phyloP scores from a whole-genome alignment of 352 stramenopile species.

The Phytophthora niederhauseri region DNA sequence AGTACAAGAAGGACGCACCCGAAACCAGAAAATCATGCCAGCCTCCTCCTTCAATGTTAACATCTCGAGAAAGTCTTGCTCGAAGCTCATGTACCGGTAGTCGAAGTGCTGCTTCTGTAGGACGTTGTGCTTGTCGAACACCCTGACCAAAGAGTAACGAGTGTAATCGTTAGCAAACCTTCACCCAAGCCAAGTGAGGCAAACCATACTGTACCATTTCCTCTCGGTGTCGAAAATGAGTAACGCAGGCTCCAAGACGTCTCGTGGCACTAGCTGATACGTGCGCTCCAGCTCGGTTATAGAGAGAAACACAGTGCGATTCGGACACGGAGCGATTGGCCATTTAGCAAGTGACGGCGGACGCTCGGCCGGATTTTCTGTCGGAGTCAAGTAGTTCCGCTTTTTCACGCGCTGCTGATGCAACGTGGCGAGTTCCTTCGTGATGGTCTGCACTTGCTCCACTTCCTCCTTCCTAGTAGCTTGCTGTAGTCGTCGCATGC shows the following conservation, averaged over 20 bases:
- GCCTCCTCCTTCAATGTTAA: slow-evolving; percentile 77
- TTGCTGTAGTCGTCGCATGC: slow-evolving; percentile 64
- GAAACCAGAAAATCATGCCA: slow-evolving; percentile 78
- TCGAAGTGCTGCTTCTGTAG: slow-evolving; percentile 76
- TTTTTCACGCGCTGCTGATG: slow-evolving; percentile 33
- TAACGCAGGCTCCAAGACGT: slow-evolving; percentile 65
- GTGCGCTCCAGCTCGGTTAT: slow-evolving; percentile 65
- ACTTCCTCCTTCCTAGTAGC: slow-evolving; percentile 63
- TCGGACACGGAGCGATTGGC: slow-evolving; percentile 54
- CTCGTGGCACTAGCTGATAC: slow-evolving; percentile 66
- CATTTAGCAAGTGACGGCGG: slow-evolving; percentile 58
- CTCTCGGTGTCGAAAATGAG: slow-evolving; percentile 74
- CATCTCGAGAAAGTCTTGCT: slow-evolving; percentile 78
- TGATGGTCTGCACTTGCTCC: slow-evolving; percentile 57
- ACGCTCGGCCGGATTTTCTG: slow-evolving; percentile 27
- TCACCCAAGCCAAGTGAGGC: background rate
- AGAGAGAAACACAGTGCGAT: slow-evolving; percentile 77
- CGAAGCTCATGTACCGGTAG: slow-evolving; percentile 79
- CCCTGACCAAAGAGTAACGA: slow-evolving; percentile 30
- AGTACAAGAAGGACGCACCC: slow-evolving; percentile 30
- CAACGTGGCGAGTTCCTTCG: slow-evolving; percentile 51
- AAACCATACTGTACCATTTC: slow-evolving; percentile 48
- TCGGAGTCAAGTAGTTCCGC: slow-evolving; percentile 21
- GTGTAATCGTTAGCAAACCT: background rate
- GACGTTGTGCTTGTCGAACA: slow-evolving; percentile 72